Percentiles rank a stretch among this genome's conserved stretches.
Conservation (phyloP, 2,329 filamentous ascomycete genomes). For the Fusarium newnesense region DNA sequence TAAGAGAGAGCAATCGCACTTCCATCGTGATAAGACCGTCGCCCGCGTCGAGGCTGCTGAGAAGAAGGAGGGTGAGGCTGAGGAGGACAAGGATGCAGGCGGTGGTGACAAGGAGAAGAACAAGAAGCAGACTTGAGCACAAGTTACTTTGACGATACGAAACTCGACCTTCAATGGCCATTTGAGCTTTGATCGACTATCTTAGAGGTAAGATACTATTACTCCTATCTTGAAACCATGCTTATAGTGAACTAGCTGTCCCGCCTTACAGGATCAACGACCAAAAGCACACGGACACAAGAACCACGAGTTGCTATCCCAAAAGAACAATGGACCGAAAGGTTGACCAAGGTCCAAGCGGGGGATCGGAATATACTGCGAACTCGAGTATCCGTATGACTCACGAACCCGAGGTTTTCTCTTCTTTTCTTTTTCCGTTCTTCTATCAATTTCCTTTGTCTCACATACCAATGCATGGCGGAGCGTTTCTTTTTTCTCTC, state of each 20-base stretch:
- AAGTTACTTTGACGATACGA: not conserved
- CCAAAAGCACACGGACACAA: not conserved
- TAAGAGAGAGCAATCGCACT: conserved; percentile 13
- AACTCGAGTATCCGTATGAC: not conserved
- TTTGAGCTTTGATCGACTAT: not conserved
- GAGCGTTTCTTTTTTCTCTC: not conserved
- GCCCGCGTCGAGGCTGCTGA: not conserved
- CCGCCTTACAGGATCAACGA: not conserved
- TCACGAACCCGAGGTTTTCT: not conserved
- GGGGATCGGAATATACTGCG: not conserved
- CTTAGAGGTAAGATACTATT: not conserved
- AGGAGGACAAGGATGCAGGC: not conserved
- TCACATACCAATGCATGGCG: not conserved
- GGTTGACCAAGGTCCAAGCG: not conserved
- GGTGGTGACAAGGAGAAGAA: not conserved
- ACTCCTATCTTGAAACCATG: not conserved
- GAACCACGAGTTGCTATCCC: not conserved
- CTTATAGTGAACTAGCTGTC: not conserved
- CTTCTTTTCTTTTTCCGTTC: not conserved
- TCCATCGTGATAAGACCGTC: not conserved
- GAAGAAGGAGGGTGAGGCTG: not conserved
- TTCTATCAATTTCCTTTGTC: not conserved
- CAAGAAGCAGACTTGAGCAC: conserved; percentile 1
- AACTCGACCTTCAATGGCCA: not conserved
- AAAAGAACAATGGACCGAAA: not conserved